Conservation (phyloP, 495 filamentous ascomycete species). For the Stereocaulon alpinum region DNA sequence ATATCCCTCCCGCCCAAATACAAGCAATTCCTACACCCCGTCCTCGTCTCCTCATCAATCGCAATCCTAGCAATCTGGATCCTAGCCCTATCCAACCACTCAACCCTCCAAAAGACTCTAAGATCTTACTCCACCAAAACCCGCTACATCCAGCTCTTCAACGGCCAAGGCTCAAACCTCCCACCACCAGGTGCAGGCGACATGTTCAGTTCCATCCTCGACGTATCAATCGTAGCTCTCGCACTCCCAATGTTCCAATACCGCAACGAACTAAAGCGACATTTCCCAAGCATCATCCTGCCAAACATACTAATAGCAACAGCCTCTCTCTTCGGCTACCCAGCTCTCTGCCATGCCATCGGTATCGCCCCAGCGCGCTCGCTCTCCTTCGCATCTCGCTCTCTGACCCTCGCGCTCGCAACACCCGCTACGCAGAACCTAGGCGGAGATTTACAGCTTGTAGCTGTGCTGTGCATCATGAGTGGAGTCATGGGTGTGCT, state of each 20-base stretch:
- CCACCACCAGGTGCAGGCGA: slow-evolving; percentile 40
- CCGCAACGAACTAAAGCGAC: slow-evolving; percentile 36
- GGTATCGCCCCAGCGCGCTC: slow-evolving; percentile 36
- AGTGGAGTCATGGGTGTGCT: slow-evolving; percentile 44
- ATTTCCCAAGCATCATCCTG: slow-evolving; percentile 39
- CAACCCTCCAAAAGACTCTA: slow-evolving; percentile 28
- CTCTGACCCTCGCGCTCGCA: slow-evolving; percentile 44
- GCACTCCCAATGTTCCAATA: slow-evolving; percentile 46
- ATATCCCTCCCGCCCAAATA: slow-evolving; percentile 35
- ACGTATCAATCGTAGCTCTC: slow-evolving; percentile 44
- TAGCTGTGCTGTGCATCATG: slow-evolving; percentile 41
- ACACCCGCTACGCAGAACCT: slow-evolving; percentile 38
- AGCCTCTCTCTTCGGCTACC: slow-evolving; percentile 42
- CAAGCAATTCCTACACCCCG: slow-evolving; percentile 40
- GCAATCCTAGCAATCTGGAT: slow-evolving; percentile 38
- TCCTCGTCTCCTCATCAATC: slow-evolving; percentile 37
- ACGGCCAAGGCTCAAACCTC: slow-evolving; percentile 13
- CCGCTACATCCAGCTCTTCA: slow-evolving; percentile 38
- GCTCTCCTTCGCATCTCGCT: slow-evolving; percentile 40
- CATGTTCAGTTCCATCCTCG: slow-evolving; percentile 37
- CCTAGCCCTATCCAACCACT: slow-evolving; percentile 31
- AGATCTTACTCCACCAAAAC: slow-evolving; percentile 34
- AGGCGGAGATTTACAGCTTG: slow-evolving; percentile 42
- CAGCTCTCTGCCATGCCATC: slow-evolving; percentile 35
- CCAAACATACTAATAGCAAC: slow-evolving; percentile 37